These are phyloP conservation scores for Pseudocercospora macadamiae DNA, from an alignment of 2,329 filamentous ascomycete species.

Conservation along the genomic window DNA sequence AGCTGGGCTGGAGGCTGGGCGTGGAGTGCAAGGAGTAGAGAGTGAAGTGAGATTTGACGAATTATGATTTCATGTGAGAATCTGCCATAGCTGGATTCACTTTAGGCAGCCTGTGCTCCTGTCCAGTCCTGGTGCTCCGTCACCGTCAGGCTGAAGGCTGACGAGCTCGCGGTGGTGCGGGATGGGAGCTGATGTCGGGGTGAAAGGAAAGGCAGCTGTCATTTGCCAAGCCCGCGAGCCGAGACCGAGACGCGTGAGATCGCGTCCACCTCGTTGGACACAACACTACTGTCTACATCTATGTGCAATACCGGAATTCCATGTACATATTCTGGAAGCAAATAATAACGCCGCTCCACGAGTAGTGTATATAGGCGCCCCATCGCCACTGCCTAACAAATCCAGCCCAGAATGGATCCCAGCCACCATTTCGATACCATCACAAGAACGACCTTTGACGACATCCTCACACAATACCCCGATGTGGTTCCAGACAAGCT, in stretches of 20 bases:
- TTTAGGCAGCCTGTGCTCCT: neutral
- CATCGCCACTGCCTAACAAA: no score
- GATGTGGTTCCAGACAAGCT: conserved; percentile 43
- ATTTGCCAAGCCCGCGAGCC: neutral
- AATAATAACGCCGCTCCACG: no score
- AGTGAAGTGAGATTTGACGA: neutral
- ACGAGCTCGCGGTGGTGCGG: no score
- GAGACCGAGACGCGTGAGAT: no score
- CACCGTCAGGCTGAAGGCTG: neutral
- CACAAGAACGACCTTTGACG: conserved; percentile 25
- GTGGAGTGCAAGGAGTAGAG: neutral
- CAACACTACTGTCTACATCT: no score
- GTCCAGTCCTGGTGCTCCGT: neutral
- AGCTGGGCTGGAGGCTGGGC: neutral
- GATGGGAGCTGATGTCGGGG: neutral
- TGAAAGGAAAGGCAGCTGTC: neutral
- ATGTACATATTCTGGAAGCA: no score
- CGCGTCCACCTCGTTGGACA: no score
- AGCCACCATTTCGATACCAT: conserved; percentile 28
- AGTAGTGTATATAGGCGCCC: no score
- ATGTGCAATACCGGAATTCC: no score
- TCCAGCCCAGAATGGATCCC: neutral
- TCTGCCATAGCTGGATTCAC: neutral
- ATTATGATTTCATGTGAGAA: neutral
- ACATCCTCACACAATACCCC: conserved; percentile 32